Conservation (phyloP, 192 early-diverging fungal genomes). For the Mortierella alpina region DNA sequence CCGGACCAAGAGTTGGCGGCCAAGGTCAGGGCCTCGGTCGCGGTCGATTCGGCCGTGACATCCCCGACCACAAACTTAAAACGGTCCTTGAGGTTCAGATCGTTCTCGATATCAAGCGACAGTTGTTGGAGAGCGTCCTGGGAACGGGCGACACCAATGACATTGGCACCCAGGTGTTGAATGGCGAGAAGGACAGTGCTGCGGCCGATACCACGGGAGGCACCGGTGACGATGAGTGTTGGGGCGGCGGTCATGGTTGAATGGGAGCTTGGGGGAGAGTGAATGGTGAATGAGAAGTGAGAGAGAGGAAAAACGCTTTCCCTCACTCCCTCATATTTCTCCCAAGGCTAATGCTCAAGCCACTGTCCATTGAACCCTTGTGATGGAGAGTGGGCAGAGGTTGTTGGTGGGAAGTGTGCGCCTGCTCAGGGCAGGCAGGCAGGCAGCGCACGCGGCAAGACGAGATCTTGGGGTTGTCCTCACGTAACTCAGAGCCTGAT, state of each 20-base stretch:
- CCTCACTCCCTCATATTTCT: no score
- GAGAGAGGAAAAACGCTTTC: no score
- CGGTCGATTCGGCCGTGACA: slow-evolving; percentile 54
- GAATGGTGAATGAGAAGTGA: no score
- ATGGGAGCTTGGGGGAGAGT: no score
- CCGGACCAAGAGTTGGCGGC: slow-evolving; percentile 60
- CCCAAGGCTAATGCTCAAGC: no score
- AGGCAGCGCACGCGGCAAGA: no score
- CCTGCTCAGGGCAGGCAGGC: no score
- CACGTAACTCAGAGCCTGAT: no score
- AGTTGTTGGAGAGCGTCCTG: slow-evolving; percentile 53
- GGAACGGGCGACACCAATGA: slow-evolving; percentile 80
- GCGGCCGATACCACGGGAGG: slow-evolving; percentile 87
- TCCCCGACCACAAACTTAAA: slow-evolving; percentile 72
- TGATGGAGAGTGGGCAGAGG: no score
- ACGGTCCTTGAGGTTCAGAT: slow-evolving; percentile 31
- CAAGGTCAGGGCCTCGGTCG: slow-evolving; percentile 47
- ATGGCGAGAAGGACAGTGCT: slow-evolving; percentile 66
- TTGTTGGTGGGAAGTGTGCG: no score
- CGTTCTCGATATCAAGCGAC: slow-evolving; percentile 44
- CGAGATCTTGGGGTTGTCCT: no score
- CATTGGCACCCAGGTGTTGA: slow-evolving; percentile 60
- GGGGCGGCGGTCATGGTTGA: slow-evolving; percentile 33
- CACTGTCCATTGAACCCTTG: no score
- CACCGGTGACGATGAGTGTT: slow-evolving; percentile 87